Base-by-base conservation (phyloP, 192 early-diverging fungal species). In the Umbelopsis vinacea region DNA sequence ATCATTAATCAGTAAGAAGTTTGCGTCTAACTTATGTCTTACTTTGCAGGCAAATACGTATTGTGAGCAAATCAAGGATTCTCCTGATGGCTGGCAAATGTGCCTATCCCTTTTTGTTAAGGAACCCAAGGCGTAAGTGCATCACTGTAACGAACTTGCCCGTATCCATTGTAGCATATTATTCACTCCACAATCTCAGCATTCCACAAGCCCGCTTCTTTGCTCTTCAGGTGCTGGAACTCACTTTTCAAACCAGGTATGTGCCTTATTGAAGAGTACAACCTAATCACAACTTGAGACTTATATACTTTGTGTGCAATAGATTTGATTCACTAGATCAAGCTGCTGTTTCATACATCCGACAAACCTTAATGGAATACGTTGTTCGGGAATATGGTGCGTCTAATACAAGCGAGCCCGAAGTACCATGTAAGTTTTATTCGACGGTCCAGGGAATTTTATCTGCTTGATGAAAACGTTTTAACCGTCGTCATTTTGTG, bases 31-130 rank as follows among this genome's bases (percentile, higher is more conserved):
- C 46, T 29, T 53, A 53, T 40, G 46, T 68, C 23, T 74, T 69
- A 60, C 46, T 33, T 29, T 70, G 55, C 84, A 92, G 90, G 95
- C 94, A 17, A 93, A 85, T 33, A 83, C 86, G 60, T 97, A 91
- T 77, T 96, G 92, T 77, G 90, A 94, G 71, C 86, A 90, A 73
- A 82, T 97, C 53, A 94, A 92, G 77, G 71, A 76, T 55, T 89
- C 90, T 67, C 73, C 83, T 17, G 90, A 94, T 66, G 96, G 93
- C 33, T 97, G 96, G 95, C 88, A 89, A 79, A 80, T 93, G 45
- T 94, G 94, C 76, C 74, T 96, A 45, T 82, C 88, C 60, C 86
- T 96, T 37, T 95, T 95, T 73, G 86, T 91, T 66, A 84, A 86
- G 69, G 81, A 82, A 52, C 91, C 93, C n/a, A 87, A 87, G 76